Base-by-base conservation (phyloP, 371 early-diverging fungal genomes). In the Sporodiniella umbellata region DNA sequence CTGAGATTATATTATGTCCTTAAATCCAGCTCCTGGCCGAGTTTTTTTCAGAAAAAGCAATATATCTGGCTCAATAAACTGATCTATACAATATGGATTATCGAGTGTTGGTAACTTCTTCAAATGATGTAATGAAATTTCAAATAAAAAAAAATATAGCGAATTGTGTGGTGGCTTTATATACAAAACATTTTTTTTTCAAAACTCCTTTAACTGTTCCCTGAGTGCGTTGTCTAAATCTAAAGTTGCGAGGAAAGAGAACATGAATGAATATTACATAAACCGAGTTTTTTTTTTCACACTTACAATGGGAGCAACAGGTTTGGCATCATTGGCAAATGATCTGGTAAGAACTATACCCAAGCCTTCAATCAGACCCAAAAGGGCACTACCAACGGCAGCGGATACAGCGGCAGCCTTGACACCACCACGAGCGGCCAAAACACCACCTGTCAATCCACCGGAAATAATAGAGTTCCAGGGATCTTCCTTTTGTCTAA, bases 401-500 rank as follows among this genome's bases (percentile, higher is more conserved):
- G 95, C 98, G 26, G 90, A 89, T 17, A 89, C 80, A 35, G 84
- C 65, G 30, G 91, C 88, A 28, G 92, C 92, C 64, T 81, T 88
- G 60, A 85, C 82, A 39, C 98, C 98, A 53, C 89, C 83, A 63
- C 98, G 87, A 22, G 90, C 93, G 37, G 99, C 95, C 48, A 98
- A 70, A 38, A 94, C 79, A 15, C 93, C 97, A 48, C 99, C 98
- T 0, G 99, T 95, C 50, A 95, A 79, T 54, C 93, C 93, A 51
- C 98, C 98, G 10, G 92, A 81, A 28, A 88, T 68, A 50, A 96
- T 95, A 18, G 91, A 78, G 69, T 95, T 96, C 96, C 93, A 97
- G 45, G 92, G 86, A 78, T 98, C 98, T 64, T 98, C 97, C 84
- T 95, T 96, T 61, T 90, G 90, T 66, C 98, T 80, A 42, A 94